Base-by-base conservation (phyloP, 495 filamentous ascomycete species). In the Annulohypoxylon stygium region DNA sequence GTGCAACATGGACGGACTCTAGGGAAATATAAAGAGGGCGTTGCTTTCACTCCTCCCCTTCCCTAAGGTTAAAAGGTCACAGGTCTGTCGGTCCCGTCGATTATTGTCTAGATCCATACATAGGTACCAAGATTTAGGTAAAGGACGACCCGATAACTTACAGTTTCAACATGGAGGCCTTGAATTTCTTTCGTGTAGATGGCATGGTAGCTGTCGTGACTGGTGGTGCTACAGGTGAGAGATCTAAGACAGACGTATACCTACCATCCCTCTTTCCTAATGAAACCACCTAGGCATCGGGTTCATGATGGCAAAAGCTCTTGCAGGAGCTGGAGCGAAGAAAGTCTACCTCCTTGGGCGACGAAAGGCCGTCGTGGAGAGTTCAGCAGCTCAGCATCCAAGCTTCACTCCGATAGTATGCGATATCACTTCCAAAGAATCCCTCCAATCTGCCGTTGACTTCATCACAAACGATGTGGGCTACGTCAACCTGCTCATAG, bases 281-380 rank as follows among this genome's bases (percentile, higher is more conserved):
- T 59, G 3, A 11, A 4, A 14, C 4, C 9, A 54, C 20, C 20
- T 23, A 90, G 90, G 90, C 4, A 89, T 93, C 71, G 91, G 90
- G 11, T 78, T 86, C 2, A 87, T 86, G 79, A 92, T 92, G 84
- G 84, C 91, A 0, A 83, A 83, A 61, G 89, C 90, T 34, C 86
- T 94, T 7, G 90, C 84, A 3, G 53, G 73, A 57, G 90, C 91
- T 71, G 92, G 92, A 10, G 91, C 91, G 1, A 70, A 75, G 12
- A 89, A 88, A 73, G 87, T 94, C 57, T 94, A 92, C 83, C 88
- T 94, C 72, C 75, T 92, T 48, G 91, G 90, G 26, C 83, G 92
- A 3, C 85, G 90, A 23, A 75, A 81, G 57, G 83, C 87, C 23
- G 76, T 84, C 4, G 84, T 91, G 1, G 74, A 86, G 25, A 77